Conservation (phyloP, 2,329 filamentous ascomycete genomes). For the Apiospora marii region DNA sequence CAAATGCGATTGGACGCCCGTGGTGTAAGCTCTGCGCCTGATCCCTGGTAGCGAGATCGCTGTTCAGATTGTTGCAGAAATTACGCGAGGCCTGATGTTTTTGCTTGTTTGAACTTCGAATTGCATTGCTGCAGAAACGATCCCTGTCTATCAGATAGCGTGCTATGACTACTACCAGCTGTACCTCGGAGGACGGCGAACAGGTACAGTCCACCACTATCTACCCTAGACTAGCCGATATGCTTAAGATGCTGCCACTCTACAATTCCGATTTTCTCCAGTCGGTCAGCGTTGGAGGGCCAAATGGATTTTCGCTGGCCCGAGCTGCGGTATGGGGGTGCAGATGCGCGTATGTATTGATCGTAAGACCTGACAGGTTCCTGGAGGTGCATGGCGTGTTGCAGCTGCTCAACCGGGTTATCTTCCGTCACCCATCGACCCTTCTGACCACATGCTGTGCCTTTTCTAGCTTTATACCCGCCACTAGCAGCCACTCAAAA, state of each 20-base stretch:
- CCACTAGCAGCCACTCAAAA: conserved; percentile 6
- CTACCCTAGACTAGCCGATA: background rate
- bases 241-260: conserved; percentile 11
- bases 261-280: background rate
- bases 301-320: background rate
- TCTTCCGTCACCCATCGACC: background rate
- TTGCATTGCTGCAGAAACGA: background rate
- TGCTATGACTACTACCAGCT: background rate
- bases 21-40: background rate
- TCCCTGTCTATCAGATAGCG: conserved; percentile 1
- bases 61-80: background rate
- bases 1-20: background rate
- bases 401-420: conserved; percentile 13
- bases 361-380: conserved; percentile 16
- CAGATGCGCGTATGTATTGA: background rate
- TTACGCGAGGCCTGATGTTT: background rate
- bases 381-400: conserved; percentile 6
- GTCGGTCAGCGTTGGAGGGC: background rate
- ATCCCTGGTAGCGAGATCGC: background rate
- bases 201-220: background rate
- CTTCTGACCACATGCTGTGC: background rate
- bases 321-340: background rate
- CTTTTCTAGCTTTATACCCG: background rate
- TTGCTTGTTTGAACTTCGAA: background rate
- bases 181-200: background rate